Evolutionary conservation across 1,284 basidiomycete genomes (phyloP), one percentile per base, ranked within the genome.

Genomic region (Apiotrichum mycotoxinovorans): DNA sequence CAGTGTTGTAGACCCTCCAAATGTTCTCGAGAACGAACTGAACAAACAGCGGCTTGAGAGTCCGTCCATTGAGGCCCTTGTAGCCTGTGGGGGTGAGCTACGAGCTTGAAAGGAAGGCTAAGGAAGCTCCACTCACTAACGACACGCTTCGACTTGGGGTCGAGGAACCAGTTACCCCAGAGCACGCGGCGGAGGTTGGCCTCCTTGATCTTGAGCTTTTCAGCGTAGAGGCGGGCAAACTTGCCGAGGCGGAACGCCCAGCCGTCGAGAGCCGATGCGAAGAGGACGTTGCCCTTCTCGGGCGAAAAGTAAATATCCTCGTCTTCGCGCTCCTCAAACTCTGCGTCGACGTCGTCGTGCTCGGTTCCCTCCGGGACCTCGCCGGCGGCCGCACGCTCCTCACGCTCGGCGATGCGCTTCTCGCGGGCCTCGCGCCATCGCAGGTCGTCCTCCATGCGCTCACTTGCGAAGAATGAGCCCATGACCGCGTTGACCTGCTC

Each of bases 401-500:
- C 88, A 73, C 87, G 87, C 48, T 81, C 83, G 11, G 84, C 85
- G 17, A 95, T 77, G 7, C 91, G 84, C 46, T 85, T 84, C 68
- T 98, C 92, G 27, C 89, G 85, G 64, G 89, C 90, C 78, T 98
- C 94, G 65, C 88, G 83, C 91, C 95, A 96, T 20, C 91, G 83
- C 41, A 92, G 77, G 77, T 98, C 94, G 66, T 98, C 93, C 63
- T 93, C 91, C 92, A 98, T 96, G n/a, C 95, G 81, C 62, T 97
- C 95, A 1, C 87, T 85, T 1, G 93, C 92, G 70, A 94, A 98
- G 78, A 98, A 96, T 51, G 85, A 86, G 0, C 96, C 96, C 87
- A 98, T 95, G 57, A 98, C 91, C 0, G 94, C 96, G 71, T 98
- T 99, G 27, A 97, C 95, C 71, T 97, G 91, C 75, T 98, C 96